These are phyloP conservation scores for Pestalotiopsis sp. DNA, from an alignment of 2,329 filamentous ascomycete genomes.

Conservation along the genomic window DNA sequence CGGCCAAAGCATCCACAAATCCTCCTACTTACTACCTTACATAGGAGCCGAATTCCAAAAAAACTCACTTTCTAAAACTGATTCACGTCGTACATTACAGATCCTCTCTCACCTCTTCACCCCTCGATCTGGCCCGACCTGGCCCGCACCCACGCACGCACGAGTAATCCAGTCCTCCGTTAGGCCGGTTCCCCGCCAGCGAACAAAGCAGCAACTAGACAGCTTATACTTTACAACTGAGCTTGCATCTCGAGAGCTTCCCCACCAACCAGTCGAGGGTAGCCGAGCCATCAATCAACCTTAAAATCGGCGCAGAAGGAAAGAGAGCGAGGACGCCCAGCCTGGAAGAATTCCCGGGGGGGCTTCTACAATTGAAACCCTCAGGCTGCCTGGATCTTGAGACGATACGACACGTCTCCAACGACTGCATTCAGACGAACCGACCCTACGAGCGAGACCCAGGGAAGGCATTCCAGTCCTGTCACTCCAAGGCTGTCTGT, in stretches of 20 bases:
- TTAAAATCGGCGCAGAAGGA: background rate
- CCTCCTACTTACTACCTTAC: background rate
- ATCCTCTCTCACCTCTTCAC: background rate
- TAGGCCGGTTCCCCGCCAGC: background rate
- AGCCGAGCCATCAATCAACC: background rate
- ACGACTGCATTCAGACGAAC: background rate
- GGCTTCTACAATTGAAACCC: background rate
- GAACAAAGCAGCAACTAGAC: background rate
- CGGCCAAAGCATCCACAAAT: background rate
- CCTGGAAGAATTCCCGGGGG: background rate
- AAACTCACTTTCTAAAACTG: background rate
- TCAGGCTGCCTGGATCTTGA: background rate
- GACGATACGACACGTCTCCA: background rate
- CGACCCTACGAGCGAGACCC: background rate
- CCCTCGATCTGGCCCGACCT: background rate
- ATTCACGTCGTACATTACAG: background rate
- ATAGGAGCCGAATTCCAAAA: background rate
- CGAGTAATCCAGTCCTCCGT: background rate
- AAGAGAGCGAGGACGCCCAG: background rate
- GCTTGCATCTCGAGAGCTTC: background rate
- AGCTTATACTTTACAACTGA: background rate
- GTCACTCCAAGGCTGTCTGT: background rate
- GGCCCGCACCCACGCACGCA: background rate
- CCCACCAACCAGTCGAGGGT: background rate
- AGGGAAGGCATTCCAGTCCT: background rate